phyloP scores from a whole-genome alignment of 805 yeast species.

The Wickerhamomyces chambardii region DNA sequence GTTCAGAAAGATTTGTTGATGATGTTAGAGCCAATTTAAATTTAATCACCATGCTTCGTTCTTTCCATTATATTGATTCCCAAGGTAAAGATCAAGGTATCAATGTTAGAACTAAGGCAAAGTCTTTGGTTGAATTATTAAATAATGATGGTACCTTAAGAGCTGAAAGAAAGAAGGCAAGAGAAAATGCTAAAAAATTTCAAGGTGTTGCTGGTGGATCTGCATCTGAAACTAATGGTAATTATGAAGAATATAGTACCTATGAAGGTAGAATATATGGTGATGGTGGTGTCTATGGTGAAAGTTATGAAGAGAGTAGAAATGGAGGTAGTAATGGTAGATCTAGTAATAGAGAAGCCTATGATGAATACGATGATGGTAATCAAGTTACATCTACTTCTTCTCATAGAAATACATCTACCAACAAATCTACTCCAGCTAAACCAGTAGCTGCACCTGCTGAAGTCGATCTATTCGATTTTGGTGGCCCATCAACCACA shows the following conservation, averaged over 20 bases:
- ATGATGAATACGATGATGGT: slow-evolving; percentile 55
- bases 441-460: slow-evolving; percentile 19
- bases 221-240: slow-evolving; percentile 24
- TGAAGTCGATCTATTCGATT: slow-evolving; percentile 40
- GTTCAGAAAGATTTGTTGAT: slow-evolving; percentile 91
- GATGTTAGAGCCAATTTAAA: slow-evolving; percentile 82
- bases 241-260: slow-evolving; percentile 39
- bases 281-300: slow-evolving; percentile 65
- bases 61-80: slow-evolving; percentile 89
- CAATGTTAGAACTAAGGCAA: slow-evolving; percentile 87
- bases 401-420: slow-evolving; percentile 16
- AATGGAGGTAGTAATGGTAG: slow-evolving; percentile 22
- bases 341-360: slow-evolving; percentile 24
- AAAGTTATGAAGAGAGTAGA: slow-evolving; percentile 52
- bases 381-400: slow-evolving; percentile 9
- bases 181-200: slow-evolving; percentile 75
- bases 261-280: slow-evolving; percentile 50
- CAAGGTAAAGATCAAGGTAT: slow-evolving; percentile 95
- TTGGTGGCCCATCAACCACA: slow-evolving; percentile 23
- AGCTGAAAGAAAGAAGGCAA: slow-evolving; percentile 83
- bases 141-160: slow-evolving; percentile 73
- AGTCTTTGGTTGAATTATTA: slow-evolving; percentile 60
- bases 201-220: slow-evolving; percentile 69
- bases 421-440: slow-evolving; percentile 23
- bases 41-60: slow-evolving; percentile 77